phyloP scores from a whole-genome alignment of 78 protist species.

The Emiliania huxleyi region DNA sequence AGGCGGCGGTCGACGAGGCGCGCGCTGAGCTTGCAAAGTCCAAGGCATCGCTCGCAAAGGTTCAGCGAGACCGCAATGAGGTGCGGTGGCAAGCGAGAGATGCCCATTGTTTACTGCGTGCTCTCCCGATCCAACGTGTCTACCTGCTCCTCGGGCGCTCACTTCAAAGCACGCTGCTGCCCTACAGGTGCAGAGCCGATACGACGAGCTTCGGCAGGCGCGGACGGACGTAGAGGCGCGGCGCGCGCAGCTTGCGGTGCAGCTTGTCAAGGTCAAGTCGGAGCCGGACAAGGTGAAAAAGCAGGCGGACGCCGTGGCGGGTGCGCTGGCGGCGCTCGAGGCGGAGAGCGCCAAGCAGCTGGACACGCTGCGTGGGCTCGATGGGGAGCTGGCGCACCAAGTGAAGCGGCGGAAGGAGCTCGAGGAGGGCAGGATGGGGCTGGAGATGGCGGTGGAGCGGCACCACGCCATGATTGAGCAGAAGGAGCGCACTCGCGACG shows the following conservation, averaged over 20 bases:
- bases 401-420: neutral
- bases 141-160: too few relatives aligned
- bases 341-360: neutral
- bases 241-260: neutral
- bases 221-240: neutral
- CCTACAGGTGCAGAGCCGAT: too few relatives aligned
- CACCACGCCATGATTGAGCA: neutral
- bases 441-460: neutral
- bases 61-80: neutral
- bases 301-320: neutral
- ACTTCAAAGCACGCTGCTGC: too few relatives aligned
- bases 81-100: too few relatives aligned
- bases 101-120: too few relatives aligned
- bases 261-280: neutral
- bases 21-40: neutral
- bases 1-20: neutral
- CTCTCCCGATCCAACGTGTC: too few relatives aligned
- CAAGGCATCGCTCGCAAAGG: neutral
- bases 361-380: neutral
- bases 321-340: neutral
- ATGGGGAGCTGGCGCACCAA: neutral
- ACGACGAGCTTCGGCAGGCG: neutral
- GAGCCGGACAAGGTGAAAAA: constrained; percentile 25
- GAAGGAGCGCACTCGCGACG: neutral
- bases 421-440: neutral